phyloP scores from a whole-genome alignment of 2,329 filamentous ascomycete species.

The Simplicillium sp. region DNA sequence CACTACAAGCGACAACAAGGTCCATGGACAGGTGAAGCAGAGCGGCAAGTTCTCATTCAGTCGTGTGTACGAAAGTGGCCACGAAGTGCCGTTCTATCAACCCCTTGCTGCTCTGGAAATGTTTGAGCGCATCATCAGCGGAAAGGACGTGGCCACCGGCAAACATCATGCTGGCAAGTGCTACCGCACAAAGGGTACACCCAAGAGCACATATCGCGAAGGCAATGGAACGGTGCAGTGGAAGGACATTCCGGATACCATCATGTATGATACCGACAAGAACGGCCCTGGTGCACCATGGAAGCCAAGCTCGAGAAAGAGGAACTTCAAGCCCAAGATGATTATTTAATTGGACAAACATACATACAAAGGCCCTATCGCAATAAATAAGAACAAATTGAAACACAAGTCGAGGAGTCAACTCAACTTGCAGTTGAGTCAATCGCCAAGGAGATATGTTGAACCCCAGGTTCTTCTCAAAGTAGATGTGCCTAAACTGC shows the following conservation, averaged over 20 bases:
- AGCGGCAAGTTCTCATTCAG: conserved; percentile 59
- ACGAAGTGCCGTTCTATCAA: conserved; percentile 47
- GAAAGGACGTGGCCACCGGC: neutral
- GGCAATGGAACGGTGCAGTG: conserved; percentile 1
- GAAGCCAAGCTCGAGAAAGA: neutral
- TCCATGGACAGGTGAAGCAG: conserved; percentile 60
- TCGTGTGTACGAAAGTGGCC: conserved; percentile 51
- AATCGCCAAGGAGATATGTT: no score
- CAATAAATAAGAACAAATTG: no score
- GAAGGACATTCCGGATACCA: neutral
- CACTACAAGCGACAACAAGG: conserved; percentile 50
- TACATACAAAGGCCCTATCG: no score
- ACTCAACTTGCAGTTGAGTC: no score
- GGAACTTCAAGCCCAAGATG: no score
- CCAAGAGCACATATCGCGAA: conserved; percentile 1
- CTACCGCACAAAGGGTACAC: neutral
- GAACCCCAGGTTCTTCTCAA: no score
- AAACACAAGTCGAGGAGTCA: no score
- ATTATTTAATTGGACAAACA: no score
- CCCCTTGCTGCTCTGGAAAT: conserved; percentile 19
- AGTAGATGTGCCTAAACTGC: no score
- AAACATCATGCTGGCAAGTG: neutral
- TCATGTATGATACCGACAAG: neutral
- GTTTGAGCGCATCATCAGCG: conserved; percentile 1
- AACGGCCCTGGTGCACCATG: conserved; percentile 1